A percentile compares a stretch with the other conserved stretches of the same genome.
These are phyloP conservation scores for Paramecium pentaurelia DNA, from an alignment of 73 alveolate species.

Conservation along the genomic window DNA sequence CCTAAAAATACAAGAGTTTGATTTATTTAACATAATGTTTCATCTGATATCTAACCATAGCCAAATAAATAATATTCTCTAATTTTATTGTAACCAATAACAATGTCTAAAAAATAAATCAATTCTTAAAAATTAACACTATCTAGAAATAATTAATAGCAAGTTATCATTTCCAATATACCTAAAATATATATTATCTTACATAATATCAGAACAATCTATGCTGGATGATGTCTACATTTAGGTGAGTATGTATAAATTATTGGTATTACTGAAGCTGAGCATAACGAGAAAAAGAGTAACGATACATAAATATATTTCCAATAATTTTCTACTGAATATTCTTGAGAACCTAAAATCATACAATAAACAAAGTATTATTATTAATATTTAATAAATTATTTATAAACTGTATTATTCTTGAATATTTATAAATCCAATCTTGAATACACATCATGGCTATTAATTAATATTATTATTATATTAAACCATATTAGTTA, in stretches of 20 bases:
- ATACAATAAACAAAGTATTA: neutral
- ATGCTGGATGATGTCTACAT: slow-evolving; percentile 45
- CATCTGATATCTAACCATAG: neutral
- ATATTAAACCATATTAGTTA: no score
- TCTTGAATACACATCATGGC: neutral
- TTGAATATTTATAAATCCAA: neutral
- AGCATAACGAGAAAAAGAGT: neutral
- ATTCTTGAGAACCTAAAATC: neutral
- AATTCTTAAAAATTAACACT: neutral
- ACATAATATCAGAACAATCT: slow-evolving; percentile 3
- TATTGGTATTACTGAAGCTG: slow-evolving; percentile 19
- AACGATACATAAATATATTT: neutral
- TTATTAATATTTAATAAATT: neutral
- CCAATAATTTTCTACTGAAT: neutral
- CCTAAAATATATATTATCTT: neutral
- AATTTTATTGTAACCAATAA: neutral
- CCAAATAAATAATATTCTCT: neutral
- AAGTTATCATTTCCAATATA: slow-evolving; percentile 4
- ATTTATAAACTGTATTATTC: neutral
- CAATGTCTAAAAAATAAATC: neutral
- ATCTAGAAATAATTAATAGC: slow-evolving; percentile 33
- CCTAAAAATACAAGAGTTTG: neutral
- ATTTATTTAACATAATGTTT: neutral
- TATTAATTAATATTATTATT: no score
- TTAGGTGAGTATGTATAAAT: neutral